These are phyloP conservation scores for Otatea glauca DNA, from an alignment of 176 grass and related monocot genomes.

Conservation along the genomic window DNA sequence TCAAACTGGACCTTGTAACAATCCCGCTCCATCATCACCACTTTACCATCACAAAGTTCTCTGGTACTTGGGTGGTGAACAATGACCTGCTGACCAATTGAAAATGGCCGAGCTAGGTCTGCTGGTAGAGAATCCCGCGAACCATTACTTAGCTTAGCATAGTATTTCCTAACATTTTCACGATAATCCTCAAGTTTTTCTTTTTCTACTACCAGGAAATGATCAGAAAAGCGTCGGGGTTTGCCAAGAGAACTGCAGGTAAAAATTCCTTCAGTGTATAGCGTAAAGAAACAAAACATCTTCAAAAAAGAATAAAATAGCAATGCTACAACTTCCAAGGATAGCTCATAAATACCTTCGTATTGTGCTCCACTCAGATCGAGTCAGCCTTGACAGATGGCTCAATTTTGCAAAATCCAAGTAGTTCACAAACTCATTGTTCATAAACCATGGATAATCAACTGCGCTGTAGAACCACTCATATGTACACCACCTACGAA, in stretches of 20 bases:
- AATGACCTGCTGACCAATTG: conserved; percentile 63
- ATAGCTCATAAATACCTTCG: conserved; percentile 51
- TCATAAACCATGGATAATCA: conserved; percentile 85
- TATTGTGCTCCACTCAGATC: conserved; percentile 69
- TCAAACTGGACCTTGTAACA: conserved; percentile 67
- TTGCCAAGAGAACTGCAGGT: conserved; percentile 76
- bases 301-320: conserved; percentile 19
- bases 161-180: conserved; percentile 59
- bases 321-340: conserved; percentile 6
- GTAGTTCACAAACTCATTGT: conserved; percentile 67
- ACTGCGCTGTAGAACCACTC: conserved; percentile 87
- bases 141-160: conserved; percentile 51
- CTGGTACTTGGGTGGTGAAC: conserved; percentile 61
- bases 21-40: conserved; percentile 46
- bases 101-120: conserved; percentile 66
- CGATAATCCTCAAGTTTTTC: conserved; percentile 65
- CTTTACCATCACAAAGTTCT: conserved; percentile 66
- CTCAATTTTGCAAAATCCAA: conserved; percentile 64
- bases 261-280: conserved; percentile 24
- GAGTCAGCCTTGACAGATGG: conserved; percentile 61
- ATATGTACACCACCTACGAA: conserved; percentile 71
- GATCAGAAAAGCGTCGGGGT: conserved; percentile 60
- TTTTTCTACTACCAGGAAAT: conserved; percentile 63
- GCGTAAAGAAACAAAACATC: conserved; percentile 5
- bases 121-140: conserved; percentile 56